These are phyloP conservation scores for Podaxis sp. DNA, from an alignment of 768 basidiomycete species.

Conservation along the genomic window DNA sequence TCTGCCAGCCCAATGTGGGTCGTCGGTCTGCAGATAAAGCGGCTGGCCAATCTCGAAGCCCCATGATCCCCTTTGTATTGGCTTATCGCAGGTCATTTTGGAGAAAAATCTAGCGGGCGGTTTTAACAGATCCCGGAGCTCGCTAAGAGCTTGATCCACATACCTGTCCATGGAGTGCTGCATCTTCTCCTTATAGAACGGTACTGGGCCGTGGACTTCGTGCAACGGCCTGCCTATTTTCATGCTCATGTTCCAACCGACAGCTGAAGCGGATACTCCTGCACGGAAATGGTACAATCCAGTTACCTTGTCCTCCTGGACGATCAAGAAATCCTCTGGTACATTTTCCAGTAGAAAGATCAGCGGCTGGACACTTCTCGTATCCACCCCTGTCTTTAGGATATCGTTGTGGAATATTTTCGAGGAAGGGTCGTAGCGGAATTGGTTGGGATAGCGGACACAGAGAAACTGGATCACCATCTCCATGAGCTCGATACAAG, in stretches of 20 bases:
- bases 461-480: conserved; percentile 58
- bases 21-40: conserved; percentile 40
- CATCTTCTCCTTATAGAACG: conserved; percentile 50
- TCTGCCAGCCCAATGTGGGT: conserved; percentile 33
- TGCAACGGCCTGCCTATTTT: conserved; percentile 48
- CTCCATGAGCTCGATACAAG: conserved; percentile 51
- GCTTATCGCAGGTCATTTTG: conserved; percentile 43
- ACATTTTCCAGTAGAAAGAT: conserved; percentile 47
- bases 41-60: conserved; percentile 48
- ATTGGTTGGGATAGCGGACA: conserved; percentile 53
- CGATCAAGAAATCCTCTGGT: conserved; percentile 51
- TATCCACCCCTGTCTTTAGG: conserved; percentile 30
- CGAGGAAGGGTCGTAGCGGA: conserved; percentile 33
- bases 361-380: conserved; percentile 31
- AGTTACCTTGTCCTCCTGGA: conserved; percentile 37
- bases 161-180: conserved; percentile 48
- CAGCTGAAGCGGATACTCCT: conserved; percentile 42
- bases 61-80: conserved; percentile 56
- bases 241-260: conserved; percentile 46
- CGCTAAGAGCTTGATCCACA: conserved; percentile 4
- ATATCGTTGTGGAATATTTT: conserved; percentile 43
- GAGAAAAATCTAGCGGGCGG: conserved; percentile 39
- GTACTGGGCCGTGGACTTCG: conserved; percentile 46
- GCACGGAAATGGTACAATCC: conserved; percentile 45
- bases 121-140: background rate